phyloP scores from a whole-genome alignment of 306 rosid genomes.

The Ormosia semicastrata region DNA sequence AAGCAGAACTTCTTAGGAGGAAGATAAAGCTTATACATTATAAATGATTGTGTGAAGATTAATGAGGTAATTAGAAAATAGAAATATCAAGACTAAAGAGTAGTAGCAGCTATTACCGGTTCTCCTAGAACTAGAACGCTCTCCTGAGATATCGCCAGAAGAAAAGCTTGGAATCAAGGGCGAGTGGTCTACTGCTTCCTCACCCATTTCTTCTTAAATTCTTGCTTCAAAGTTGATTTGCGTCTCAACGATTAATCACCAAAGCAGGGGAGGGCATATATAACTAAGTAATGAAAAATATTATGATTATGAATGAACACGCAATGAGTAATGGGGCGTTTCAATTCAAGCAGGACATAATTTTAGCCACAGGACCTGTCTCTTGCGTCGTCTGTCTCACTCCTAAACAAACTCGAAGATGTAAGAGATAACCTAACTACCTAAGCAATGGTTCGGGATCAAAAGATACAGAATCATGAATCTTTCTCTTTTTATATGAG shows the following conservation, averaged over 20 bases:
- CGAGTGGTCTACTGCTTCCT: background rate
- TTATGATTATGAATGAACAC: too few species aligned
- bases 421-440: background rate
- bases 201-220: background rate
- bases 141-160: background rate
- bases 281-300: background rate
- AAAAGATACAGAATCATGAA: background rate
- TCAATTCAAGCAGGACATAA: too few species aligned
- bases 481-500: background rate
- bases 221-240: background rate
- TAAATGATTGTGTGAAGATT: background rate
- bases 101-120: background rate
- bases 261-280: too few species aligned
- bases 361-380: background rate
- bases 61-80: background rate
- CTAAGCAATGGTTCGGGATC: background rate
- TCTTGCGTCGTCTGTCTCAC: background rate
- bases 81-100: too few species aligned
- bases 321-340: too few species aligned
- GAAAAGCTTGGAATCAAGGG: slow-evolving; percentile 3
- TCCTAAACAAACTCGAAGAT: background rate
- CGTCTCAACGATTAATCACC: background rate
- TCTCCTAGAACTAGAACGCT: background rate
- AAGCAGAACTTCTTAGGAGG: too few species aligned
- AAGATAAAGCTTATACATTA: background rate